These are phyloP conservation scores for Spiromastix sp. DNA, from an alignment of 2,329 filamentous ascomycete genomes.

Conservation along the genomic window DNA sequence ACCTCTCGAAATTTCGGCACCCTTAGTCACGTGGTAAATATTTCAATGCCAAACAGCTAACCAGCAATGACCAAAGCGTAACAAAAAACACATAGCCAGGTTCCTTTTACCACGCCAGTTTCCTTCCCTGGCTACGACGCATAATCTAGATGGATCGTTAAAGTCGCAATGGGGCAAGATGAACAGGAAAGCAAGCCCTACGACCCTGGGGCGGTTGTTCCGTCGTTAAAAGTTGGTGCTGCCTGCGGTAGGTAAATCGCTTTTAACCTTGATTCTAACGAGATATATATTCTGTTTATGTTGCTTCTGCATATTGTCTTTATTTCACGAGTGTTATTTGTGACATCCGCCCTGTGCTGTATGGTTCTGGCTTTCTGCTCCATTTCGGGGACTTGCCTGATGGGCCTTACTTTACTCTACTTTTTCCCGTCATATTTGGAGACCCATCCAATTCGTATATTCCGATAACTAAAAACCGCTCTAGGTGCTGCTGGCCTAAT, in stretches of 20 bases:
- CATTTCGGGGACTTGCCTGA: background rate
- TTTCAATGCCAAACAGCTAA: too few species aligned
- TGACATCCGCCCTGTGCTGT: background rate
- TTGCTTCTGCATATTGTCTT: background rate
- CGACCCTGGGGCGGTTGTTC: slow-evolving; percentile 13
- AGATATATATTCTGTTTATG: background rate
- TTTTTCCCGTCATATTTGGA: slow-evolving; percentile 6
- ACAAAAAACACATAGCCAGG: too few species aligned
- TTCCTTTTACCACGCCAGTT: too few species aligned
- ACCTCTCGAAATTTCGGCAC: too few species aligned
- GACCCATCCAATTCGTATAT: background rate
- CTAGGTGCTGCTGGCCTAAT: slow-evolving; percentile 52
- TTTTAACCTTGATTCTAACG: too few species aligned
- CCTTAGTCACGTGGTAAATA: too few species aligned
- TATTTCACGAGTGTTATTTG: background rate
- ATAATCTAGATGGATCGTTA: too few species aligned
- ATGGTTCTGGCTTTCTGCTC: background rate
- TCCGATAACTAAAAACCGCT: background rate
- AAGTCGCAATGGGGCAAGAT: too few species aligned
- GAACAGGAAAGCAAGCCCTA: background rate
- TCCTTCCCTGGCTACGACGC: too few species aligned
- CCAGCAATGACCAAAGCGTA: too few species aligned
- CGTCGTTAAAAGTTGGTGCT: slow-evolving; percentile 50
- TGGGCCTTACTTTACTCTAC: background rate
- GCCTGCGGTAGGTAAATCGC: slow-evolving; percentile 43